These are phyloP conservation scores for Hypsizygus ulmarius DNA, from an alignment of 1,284 basidiomycete species.

Conservation along the genomic window DNA sequence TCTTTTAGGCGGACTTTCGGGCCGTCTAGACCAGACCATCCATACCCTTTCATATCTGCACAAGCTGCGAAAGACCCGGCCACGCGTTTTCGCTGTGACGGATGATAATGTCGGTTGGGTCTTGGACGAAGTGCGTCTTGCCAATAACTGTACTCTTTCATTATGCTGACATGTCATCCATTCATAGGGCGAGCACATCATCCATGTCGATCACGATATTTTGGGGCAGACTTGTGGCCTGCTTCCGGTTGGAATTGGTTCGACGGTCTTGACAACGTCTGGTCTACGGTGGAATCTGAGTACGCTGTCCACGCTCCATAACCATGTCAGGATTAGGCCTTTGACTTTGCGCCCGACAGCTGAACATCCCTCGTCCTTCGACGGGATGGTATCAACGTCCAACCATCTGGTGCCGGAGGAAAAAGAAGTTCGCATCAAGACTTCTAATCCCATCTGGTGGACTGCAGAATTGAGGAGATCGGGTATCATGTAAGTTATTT, in stretches of 20 bases:
- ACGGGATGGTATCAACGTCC: slow-evolving; percentile 85
- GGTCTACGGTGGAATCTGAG: slow-evolving; percentile 92
- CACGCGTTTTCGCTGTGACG: slow-evolving; percentile 73
- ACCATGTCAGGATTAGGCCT: neutral
- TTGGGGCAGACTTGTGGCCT: slow-evolving; percentile 92
- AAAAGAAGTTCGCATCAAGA: slow-evolving; percentile 65
- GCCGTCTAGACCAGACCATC: slow-evolving; percentile 91
- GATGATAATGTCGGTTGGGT: slow-evolving; percentile 91
- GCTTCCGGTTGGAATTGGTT: slow-evolving; percentile 82
- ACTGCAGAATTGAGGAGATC: slow-evolving; percentile 58
- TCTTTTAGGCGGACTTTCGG: slow-evolving; percentile 86
- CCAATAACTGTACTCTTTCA: neutral
- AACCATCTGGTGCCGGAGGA: slow-evolving; percentile 80
- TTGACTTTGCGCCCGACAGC: slow-evolving; percentile 31
- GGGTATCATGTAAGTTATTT: slow-evolving; percentile 10
- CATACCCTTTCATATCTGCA: slow-evolving; percentile 87
- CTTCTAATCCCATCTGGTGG: slow-evolving; percentile 88
- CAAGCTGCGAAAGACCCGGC: slow-evolving; percentile 68
- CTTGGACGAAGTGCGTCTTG: slow-evolving; percentile 62
- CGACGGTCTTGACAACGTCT: slow-evolving; percentile 73
- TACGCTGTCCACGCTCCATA: slow-evolving; percentile 33
- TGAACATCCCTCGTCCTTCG: slow-evolving; percentile 69
- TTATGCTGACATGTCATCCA: slow-evolving; percentile 1
- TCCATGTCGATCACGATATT: slow-evolving; percentile 68
- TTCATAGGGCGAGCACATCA: slow-evolving; percentile 75